phyloP scores from a whole-genome alignment of 768 basidiomycete genomes.

The Xerocomellus dryophilus region DNA sequence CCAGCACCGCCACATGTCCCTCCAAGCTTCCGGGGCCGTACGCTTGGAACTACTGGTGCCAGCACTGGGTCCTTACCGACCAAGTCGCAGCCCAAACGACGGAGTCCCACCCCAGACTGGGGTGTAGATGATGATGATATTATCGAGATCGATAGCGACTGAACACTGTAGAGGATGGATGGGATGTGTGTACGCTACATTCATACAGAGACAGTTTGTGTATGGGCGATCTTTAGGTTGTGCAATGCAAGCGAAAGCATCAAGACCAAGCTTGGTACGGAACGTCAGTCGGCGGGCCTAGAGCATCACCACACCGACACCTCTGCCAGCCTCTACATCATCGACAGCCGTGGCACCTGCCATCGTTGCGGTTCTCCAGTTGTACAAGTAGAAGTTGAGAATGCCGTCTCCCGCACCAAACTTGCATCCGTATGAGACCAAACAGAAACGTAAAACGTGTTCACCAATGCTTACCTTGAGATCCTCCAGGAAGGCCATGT shows the following conservation, averaged over 20 bases:
- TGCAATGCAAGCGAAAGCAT: background rate
- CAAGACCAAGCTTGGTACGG: background rate
- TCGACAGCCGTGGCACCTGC: constrained; percentile 64
- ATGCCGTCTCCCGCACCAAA: constrained; percentile 92
- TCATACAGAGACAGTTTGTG: constrained; percentile 1
- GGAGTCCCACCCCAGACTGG: constrained; percentile 77
- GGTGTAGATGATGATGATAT: constrained; percentile 83
- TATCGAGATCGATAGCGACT: constrained; percentile 85
- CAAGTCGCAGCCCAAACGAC: constrained; percentile 36
- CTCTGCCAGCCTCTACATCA: constrained; percentile 59
- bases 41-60: constrained; percentile 52
- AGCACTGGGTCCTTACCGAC: constrained; percentile 47
- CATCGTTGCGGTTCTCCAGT: constrained; percentile 83
- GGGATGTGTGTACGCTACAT: constrained; percentile 6
- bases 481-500: constrained; percentile 73
- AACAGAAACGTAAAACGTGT: background rate
- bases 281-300: constrained; percentile 32
- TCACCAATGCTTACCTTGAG: constrained; percentile 58
- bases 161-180: constrained; percentile 9
- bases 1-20: constrained; percentile 27
- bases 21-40: constrained; percentile 33
- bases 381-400: constrained; percentile 91
- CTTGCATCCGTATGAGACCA: constrained; percentile 39
- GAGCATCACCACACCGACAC: constrained; percentile 93
- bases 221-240: background rate